Base-by-base conservation (phyloP, 257 asterid genomes). In the Echites panduratus region DNA sequence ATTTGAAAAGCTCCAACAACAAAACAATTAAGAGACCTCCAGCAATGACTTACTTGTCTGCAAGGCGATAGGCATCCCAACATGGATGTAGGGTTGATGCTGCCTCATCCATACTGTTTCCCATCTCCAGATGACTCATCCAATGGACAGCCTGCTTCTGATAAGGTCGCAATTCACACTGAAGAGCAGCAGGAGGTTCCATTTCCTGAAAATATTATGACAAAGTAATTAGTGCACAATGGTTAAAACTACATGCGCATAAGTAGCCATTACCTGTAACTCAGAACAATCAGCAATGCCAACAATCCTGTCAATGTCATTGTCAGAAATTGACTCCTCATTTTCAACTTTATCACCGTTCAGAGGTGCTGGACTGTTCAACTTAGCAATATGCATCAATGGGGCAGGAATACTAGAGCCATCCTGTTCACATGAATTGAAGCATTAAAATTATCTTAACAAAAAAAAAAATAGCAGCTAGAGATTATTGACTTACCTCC, bases 81-180 rank as follows among this genome's bases (percentile, higher is more conserved):
- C 98, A 94, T 54, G 99, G 99, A 67, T 91, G 99, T 82, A 94
- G 78, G 58, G 92, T 86, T 64, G 89, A 78, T 76, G 87, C 89
- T 70, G 95, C 99, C 69, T 86, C 93, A 79, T 89, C 92, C 63
- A 61, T 65, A 78, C 82, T 70, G 72, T 79, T 82, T 63, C 96
- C 95, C 76, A 86, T 87, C 89, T 91, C 99, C 79, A 90, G 85
- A 47, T 88, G 89, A 74, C 84, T 70, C 99, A 94, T 94, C 98
- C 98, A 94, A 79, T 81, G 79, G 77, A 94, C 96, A 75, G 99
- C 98, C 91, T 94, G 98, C 85, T 91, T 94, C 86, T 94, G 99
- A 89, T 94, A 94, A 68, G 97, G 89, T 67, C 96, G 96, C 77
- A 94, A 93, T 57, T 86, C 90, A 61, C 99, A 94, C 74, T 87